Conservation (phyloP, 805 yeast species). For the Vanderwaltozyma polyspora region DNA sequence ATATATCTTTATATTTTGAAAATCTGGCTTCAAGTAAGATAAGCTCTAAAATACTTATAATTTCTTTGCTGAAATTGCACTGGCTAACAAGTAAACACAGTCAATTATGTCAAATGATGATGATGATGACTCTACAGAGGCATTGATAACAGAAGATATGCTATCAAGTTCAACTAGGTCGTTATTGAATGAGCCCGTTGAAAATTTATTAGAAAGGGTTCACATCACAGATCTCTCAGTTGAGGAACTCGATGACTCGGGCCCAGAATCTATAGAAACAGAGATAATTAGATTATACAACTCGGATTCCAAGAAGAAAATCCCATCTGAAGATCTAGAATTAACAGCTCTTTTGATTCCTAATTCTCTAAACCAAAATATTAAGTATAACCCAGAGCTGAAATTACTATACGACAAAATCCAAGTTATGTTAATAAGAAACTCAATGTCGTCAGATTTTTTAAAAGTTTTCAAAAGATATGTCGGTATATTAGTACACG, state of each 20-base stretch:
- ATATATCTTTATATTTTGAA: no score
- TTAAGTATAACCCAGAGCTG: conserved; percentile 10
- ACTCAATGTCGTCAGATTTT: conserved; percentile 18
- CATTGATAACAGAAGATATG: background rate
- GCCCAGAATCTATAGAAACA: background rate
- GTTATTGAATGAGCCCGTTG: background rate
- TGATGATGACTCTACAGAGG: background rate
- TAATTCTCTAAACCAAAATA: background rate
- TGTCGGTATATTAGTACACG: conserved; percentile 8
- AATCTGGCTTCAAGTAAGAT: no score
- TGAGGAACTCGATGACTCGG: background rate
- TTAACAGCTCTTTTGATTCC: no score
- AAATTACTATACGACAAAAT: conserved; percentile 13
- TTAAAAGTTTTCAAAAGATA: conserved; percentile 17
- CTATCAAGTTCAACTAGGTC: background rate
- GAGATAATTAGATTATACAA: background rate
- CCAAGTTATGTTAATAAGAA: conserved; percentile 17
- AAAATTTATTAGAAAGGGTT: background rate
- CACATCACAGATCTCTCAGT: conserved; percentile 1
- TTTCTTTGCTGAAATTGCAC: no score
- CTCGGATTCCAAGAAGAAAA: background rate
- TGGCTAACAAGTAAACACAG: no score
- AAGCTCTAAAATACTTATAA: no score
- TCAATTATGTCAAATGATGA: no score
- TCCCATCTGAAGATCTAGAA: background rate